Evolutionary conservation across 164 flowering plant species (phyloP).

Genomic region (Pachysandra terminalis): DNA sequence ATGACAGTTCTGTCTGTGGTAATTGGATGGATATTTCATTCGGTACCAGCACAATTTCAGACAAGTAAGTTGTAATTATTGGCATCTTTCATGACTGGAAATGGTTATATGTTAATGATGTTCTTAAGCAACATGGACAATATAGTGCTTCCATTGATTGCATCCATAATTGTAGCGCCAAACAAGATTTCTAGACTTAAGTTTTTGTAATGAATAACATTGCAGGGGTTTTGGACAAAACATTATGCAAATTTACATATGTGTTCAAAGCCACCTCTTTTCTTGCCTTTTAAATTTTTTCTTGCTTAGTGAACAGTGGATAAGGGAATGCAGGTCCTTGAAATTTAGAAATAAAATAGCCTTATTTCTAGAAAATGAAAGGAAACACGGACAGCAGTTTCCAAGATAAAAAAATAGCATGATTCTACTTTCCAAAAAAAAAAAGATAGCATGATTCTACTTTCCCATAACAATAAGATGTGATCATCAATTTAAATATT

Average conservation of each 20-base stretch:
- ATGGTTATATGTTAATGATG: not conserved
- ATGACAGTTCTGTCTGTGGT: conserved; percentile 93
- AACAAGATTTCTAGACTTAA: not conserved
- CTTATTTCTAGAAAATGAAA: no score
- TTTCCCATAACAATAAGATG: no score
- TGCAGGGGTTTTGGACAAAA: not conserved
- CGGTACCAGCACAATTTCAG: conserved; percentile 97
- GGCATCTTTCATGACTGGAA: not conserved
- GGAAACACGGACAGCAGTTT: no score
- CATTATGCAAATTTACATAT: not conserved
- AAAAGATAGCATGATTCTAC: no score
- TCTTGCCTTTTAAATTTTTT: no score
- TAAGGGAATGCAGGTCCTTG: not conserved
- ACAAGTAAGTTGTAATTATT: conserved; percentile 61
- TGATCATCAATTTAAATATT: no score
- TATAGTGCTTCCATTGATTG: not conserved
- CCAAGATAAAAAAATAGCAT: no score
- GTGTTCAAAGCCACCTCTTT: not conserved
- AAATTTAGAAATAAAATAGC: no score
- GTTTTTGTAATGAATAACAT: no score
- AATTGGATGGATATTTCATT: conserved; percentile 85
- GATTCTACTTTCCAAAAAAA: no score
- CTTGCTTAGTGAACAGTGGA: not conserved
- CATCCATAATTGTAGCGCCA: not conserved
- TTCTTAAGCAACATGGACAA: no score